Base-by-base conservation (phyloP, 2,329 filamentous ascomycete species). In the Cephalotrichum gorgonifer region DNA sequence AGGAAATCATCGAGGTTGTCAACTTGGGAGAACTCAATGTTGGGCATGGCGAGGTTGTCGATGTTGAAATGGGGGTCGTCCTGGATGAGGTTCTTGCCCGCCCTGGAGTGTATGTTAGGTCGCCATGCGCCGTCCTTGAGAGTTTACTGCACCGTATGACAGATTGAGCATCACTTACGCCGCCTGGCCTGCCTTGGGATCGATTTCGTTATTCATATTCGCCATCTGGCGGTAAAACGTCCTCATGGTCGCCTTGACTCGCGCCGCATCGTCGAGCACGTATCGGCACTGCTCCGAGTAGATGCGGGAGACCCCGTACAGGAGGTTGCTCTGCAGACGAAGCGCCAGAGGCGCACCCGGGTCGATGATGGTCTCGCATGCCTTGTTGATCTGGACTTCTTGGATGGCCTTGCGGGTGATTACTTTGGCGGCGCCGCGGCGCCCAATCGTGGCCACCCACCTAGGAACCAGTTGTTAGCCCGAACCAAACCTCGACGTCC, bases 391-490 rank as follows among this genome's bases (percentile, higher is more conserved):
- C 58, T 97, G 78, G 55, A 98, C 93, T 15, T 88, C 81, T 51
- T 91, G 80, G 51, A 98, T 95, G 8, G 87, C 85, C 63, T 93
- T 95, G 44, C 86, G 81, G 7, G 83, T 87, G 57, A 98, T 88
- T 57, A 81, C 85, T 33, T 84, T 73, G 47, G 69, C 76, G 1
- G 83, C 85, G 55, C 81, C 86, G 4, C 51, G 48, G 9, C 79
- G 75, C 17, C 89, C 89, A 2, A 95, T 77, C 0, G 91, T 98
- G 39, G 93, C 93, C 39, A 95, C 83, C 39, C 96, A 81, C 91
- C 91, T 96, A 54, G 38, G 28, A 38, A 15, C 28, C 17, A 8
- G n/a, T 2, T 38, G n/a, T n/a, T n/a, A 1, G 7, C 3, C 4
- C 3, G 6, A 39, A 20, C 35, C 22, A 20, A 20, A 31, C 11